Conservation (phyloP, 257 asterid species). For the Nicotiana attenuata region DNA sequence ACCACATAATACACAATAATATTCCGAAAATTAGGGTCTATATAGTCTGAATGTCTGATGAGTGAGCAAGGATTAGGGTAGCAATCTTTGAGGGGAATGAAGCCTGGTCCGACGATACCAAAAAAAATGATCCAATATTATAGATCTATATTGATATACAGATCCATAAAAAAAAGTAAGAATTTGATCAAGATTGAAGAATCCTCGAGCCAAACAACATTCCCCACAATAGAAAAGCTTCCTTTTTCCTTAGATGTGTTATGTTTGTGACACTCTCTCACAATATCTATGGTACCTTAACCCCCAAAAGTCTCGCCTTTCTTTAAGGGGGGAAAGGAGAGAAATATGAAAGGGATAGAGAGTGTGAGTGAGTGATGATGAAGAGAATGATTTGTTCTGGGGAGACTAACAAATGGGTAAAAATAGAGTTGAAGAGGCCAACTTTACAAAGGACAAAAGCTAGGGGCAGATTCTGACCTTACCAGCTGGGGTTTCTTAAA, state of each 20-base stretch:
- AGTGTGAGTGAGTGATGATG: constrained; percentile 8
- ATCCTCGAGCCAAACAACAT: constrained; percentile 60
- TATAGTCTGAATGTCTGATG: background rate
- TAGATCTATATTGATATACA: constrained; percentile 16
- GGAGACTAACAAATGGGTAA: constrained; percentile 7
- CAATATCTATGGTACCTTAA: background rate
- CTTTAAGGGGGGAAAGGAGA: background rate
- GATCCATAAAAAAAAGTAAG: background rate
- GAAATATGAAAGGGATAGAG: constrained; percentile 12
- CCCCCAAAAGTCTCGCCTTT: background rate
- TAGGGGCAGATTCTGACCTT: constrained; percentile 22
- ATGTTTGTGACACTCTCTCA: background rate
- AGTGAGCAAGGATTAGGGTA: constrained; percentile 29
- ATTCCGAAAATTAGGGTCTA: background rate
- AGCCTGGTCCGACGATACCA: constrained; percentile 46
- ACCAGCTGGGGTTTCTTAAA: constrained; percentile 38
- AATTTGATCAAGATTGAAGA: background rate
- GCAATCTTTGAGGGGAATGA: constrained; percentile 28
- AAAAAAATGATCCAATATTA: background rate
- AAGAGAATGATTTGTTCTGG: constrained; percentile 10
- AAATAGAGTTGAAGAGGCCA: constrained; percentile 18
- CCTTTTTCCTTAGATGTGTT: constrained; percentile 6
- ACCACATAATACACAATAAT: background rate
- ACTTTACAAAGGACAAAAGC: constrained; percentile 29
- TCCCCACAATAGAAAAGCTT: constrained; percentile 41